Conservation (phyloP, 2,329 filamentous ascomycete species). For the Cordyceps tenuipes region DNA sequence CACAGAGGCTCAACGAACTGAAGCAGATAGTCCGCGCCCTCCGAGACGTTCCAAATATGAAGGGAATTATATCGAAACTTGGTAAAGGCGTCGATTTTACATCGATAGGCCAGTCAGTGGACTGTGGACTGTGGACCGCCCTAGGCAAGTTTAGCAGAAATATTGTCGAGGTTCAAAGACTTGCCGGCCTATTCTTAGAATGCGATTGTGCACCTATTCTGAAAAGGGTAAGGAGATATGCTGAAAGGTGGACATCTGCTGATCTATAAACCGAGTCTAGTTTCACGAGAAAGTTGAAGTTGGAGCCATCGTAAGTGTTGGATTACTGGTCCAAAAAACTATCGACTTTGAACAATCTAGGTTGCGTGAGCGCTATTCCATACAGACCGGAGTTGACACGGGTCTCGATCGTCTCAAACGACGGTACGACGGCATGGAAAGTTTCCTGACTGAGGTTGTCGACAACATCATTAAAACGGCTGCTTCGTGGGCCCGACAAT, state of each 20-base stretch:
- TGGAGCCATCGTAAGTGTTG: not conserved
- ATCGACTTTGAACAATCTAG: constrained; percentile 75
- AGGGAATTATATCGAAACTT: constrained; percentile 57
- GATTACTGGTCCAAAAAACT: constrained; percentile 54
- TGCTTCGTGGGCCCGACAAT: constrained; percentile 46
- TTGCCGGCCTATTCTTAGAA: constrained; percentile 26
- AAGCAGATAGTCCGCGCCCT: constrained; percentile 52
- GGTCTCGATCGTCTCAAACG: constrained; percentile 72
- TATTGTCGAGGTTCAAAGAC: constrained; percentile 44
- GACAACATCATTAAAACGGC: constrained; percentile 54
- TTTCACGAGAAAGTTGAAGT: not conserved
- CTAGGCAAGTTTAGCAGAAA: constrained; percentile 64
- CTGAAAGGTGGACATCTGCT: constrained; percentile 6
- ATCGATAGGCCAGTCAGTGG: constrained; percentile 42
- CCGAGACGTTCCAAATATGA: constrained; percentile 68
- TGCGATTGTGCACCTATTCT: not conserved
- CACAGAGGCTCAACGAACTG: constrained; percentile 55
- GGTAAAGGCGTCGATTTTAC: constrained; percentile 64
- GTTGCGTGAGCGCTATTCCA: constrained; percentile 61
- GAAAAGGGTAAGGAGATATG: not conserved
- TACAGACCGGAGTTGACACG: constrained; percentile 62
- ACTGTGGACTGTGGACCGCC: constrained; percentile 64
- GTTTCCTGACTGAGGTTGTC: constrained; percentile 61
- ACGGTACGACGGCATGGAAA: constrained; percentile 68
- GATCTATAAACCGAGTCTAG: not conserved